These are phyloP conservation scores for Aspergillus ibericus DNA, from an alignment of 2,329 filamentous ascomycete species.

Conservation along the genomic window DNA sequence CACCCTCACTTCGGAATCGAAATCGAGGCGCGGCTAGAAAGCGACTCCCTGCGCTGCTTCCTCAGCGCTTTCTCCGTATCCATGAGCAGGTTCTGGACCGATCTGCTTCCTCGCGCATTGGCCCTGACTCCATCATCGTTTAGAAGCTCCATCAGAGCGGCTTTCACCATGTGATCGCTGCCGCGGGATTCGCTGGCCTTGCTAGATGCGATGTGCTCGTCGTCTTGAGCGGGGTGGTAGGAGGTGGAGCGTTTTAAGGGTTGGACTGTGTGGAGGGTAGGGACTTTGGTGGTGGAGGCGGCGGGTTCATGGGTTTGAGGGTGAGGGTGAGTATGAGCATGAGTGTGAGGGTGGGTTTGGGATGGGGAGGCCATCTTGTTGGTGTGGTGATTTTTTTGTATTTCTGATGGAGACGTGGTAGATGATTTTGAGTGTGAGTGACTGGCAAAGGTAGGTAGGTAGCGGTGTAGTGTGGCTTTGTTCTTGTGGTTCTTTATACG, in stretches of 20 bases:
- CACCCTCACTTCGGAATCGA: not conserved
- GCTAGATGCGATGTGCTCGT: not conserved
- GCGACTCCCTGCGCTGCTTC: conserved; percentile 15
- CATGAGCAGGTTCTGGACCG: conserved; percentile 61
- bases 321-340: not conserved
- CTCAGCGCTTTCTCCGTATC: conserved; percentile 60
- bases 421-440: too few relatives aligned
- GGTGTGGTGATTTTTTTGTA: not conserved
- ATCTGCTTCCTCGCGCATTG: conserved; percentile 56
- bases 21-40: not conserved
- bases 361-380: not conserved
- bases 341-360: not conserved
- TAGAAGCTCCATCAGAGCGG: conserved; percentile 61
- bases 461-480: too few relatives aligned
- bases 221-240: conserved; percentile 3
- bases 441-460: not conserved
- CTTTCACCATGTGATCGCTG: conserved; percentile 49
- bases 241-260: conserved; percentile 14
- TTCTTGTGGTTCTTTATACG: not conserved
- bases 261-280: conserved; percentile 9
- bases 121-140: conserved; percentile 59
- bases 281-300: conserved; percentile 17
- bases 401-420: not conserved
- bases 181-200: conserved; percentile 3
- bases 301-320: conserved; percentile 1